A percentile compares a stretch with the other conserved stretches of the same genome.
Conservation (phyloP, 164 flowering plant species). For the Litsea cubeba region DNA sequence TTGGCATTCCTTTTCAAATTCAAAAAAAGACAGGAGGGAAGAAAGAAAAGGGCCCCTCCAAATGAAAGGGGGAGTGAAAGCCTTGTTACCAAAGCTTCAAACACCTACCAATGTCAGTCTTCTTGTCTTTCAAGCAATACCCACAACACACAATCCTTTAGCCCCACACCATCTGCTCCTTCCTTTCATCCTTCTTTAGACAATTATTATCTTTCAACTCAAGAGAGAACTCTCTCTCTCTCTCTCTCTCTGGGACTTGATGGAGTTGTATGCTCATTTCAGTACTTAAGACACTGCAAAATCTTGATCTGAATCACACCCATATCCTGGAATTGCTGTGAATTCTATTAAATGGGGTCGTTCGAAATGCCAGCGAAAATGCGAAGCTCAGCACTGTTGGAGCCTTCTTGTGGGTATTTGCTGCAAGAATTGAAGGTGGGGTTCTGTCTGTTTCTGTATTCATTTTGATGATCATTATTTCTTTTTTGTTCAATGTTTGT, state of each 20-base stretch:
- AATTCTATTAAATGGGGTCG: constrained; percentile 34
- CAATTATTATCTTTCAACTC: neutral
- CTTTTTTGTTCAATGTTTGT: no score
- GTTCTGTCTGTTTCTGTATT: constrained; percentile 8
- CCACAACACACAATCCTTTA: constrained; percentile 16
- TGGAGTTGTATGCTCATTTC: neutral
- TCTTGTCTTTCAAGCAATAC: constrained; percentile 63
- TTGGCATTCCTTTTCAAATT: neutral
- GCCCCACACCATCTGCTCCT: constrained; percentile 15
- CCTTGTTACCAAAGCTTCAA: constrained; percentile 56
- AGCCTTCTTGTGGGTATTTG: constrained; percentile 82
- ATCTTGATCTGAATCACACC: neutral
- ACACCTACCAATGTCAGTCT: constrained; percentile 44
- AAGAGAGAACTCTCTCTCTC: neutral
- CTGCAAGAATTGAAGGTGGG: constrained; percentile 83
- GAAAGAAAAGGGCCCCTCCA: neutral
- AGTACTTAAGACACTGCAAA: neutral
- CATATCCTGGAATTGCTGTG: neutral
- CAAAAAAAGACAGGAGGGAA: constrained; percentile 4
- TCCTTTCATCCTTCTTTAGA: neutral
- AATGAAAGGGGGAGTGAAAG: neutral
- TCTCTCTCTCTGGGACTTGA: neutral
- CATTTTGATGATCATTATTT: neutral
- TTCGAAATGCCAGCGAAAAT: constrained; percentile 36
- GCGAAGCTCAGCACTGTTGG: constrained; percentile 45